Percentiles rank a stretch among this genome's conserved stretches.
Conservation (phyloP, 352 stramenopile genomes). For the Pythium scleroteichum region DNA sequence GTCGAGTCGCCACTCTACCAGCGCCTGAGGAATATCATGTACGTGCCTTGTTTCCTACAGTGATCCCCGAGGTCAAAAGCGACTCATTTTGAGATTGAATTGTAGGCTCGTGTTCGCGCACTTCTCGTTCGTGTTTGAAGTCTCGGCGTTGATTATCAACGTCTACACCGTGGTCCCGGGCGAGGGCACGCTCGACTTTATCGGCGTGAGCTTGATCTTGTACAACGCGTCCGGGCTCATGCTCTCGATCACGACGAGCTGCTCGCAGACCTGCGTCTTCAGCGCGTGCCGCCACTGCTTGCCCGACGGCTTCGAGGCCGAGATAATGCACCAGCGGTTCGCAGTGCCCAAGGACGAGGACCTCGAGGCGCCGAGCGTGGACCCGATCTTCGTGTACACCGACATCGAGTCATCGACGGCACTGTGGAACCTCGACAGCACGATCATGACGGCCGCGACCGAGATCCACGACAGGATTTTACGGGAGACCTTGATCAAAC, state of each 20-base stretch:
- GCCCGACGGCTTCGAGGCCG: conserved; percentile 11
- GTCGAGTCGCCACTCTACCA: conserved; percentile 64
- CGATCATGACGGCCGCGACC: conserved; percentile 26
- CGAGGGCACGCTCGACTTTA: not conserved
- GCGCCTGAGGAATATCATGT: conserved; percentile 70
- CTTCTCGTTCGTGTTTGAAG: conserved; percentile 56
- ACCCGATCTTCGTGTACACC: conserved; percentile 34
- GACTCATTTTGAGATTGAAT: no score
- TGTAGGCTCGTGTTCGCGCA: conserved; percentile 51
- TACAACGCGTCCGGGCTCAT: conserved; percentile 10
- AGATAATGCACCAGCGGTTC: conserved; percentile 2
- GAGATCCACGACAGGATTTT: conserved; percentile 33
- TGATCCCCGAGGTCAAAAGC: no score
- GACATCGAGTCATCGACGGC: not conserved
- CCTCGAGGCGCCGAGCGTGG: conserved; percentile 11
- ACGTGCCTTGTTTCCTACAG: conserved; percentile 1
- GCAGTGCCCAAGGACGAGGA: not conserved
- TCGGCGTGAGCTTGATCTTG: conserved; percentile 14
- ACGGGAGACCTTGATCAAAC: conserved; percentile 27
- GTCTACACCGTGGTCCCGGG: not conserved
- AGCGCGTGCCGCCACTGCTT: conserved; percentile 5
- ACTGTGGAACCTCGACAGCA: conserved; percentile 22
- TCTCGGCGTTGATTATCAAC: conserved; percentile 16
- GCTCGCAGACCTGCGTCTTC: conserved; percentile 13
- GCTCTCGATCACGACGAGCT: conserved; percentile 16